Percentiles rank a stretch among this genome's conserved stretches.
These are phyloP conservation scores for Boletus edulis DNA, from an alignment of 768 basidiomycete species.

Conservation along the genomic window DNA sequence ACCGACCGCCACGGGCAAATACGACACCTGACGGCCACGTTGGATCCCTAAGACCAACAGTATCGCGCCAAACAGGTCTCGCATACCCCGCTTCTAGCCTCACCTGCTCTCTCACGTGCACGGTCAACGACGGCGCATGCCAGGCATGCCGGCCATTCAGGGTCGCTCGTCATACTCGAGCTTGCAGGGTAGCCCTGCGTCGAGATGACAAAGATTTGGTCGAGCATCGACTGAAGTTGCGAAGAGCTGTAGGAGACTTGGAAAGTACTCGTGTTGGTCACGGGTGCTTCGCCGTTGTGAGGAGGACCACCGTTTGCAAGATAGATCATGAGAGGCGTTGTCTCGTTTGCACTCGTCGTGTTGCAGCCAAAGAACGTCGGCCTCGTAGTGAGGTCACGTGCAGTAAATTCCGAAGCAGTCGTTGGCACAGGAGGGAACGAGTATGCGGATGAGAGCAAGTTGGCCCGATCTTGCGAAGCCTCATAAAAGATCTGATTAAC, in stretches of 20 bases:
- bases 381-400: constrained; percentile 34
- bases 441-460: constrained; percentile 32
- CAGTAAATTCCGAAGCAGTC: constrained; percentile 25
- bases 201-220: constrained; percentile 41
- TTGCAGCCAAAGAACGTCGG: constrained; percentile 51
- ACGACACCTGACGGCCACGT: background rate
- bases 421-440: constrained; percentile 33
- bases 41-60: constrained; percentile 22
- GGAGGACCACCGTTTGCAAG: constrained; percentile 51
- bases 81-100: constrained; percentile 31
- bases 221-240: constrained; percentile 42
- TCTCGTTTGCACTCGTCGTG: constrained; percentile 19
- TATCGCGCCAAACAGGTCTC: constrained; percentile 30
- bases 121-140: constrained; percentile 51
- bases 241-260: constrained; percentile 38
- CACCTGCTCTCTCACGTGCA: constrained; percentile 30
- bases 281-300: constrained; percentile 33
- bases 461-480: constrained; percentile 37
- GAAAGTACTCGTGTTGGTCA: constrained; percentile 44
- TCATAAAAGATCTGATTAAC: background rate
- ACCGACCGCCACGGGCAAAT: constrained; percentile 8
- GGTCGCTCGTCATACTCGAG: constrained; percentile 31
- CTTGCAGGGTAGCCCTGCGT: constrained; percentile 39
- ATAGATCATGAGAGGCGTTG: constrained; percentile 52
- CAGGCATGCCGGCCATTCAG: constrained; percentile 47